Conservation (phyloP, 1,284 basidiomycete genomes). For the Ceratobasidium sp. region DNA sequence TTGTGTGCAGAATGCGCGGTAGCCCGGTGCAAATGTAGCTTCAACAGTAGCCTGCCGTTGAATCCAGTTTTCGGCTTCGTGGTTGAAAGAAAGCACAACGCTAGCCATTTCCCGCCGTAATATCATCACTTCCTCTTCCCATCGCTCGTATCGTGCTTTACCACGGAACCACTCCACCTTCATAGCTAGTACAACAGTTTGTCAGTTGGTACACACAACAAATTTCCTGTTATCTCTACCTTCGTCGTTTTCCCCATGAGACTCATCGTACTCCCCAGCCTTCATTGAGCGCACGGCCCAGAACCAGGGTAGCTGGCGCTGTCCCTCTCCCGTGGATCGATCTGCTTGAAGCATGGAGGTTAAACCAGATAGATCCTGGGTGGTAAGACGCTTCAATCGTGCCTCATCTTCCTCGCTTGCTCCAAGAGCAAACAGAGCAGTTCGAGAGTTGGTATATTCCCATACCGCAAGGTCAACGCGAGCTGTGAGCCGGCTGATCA, state of each 20-base stretch:
- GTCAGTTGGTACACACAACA: too few species aligned
- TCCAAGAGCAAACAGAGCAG: neutral
- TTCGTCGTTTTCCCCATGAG: neutral
- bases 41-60: too few species aligned
- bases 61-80: neutral
- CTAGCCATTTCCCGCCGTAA: conserved; percentile 11
- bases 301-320: neutral
- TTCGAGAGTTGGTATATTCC: neutral
- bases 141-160: conserved; percentile 1
- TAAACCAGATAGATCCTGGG: neutral
- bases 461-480: neutral
- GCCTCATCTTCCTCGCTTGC: neutral
- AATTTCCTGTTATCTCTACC: neutral
- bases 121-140: conserved; percentile 1
- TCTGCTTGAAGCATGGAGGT: neutral
- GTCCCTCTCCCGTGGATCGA: neutral
- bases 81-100: neutral
- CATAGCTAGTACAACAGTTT: neutral
- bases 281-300: neutral
- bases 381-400: neutral
- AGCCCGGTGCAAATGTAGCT: neutral
- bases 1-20: neutral
- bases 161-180: conserved; percentile 20
- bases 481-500: neutral
- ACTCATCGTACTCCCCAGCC: neutral